phyloP scores from a whole-genome alignment of 805 yeast genomes.

The Candida sithepensis region DNA sequence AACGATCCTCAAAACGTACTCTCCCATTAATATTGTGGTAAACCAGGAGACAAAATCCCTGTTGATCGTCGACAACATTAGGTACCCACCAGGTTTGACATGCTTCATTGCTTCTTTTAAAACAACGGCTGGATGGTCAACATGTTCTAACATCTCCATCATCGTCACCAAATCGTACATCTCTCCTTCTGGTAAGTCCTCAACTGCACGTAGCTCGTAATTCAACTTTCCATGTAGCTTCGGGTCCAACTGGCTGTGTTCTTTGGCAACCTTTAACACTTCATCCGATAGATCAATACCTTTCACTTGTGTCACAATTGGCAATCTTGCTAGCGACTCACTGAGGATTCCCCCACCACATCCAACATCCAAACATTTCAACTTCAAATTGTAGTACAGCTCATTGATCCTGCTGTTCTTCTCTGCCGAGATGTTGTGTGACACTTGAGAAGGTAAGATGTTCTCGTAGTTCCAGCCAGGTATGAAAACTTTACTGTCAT shows the following conservation, averaged over 20 bases:
- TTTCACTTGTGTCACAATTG: slow-evolving; percentile 55
- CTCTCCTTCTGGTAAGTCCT: slow-evolving; percentile 43
- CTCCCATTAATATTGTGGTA: slow-evolving; percentile 90
- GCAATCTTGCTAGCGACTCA: slow-evolving; percentile 80
- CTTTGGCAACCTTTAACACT: slow-evolving; percentile 73
- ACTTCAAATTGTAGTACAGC: slow-evolving; percentile 33
- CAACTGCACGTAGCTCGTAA: slow-evolving; percentile 63
- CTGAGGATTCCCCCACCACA: slow-evolving; percentile 97
- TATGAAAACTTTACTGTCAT: slow-evolving; percentile 51
- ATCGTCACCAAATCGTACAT: slow-evolving; percentile 76
- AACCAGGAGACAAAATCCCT: slow-evolving; percentile 84
- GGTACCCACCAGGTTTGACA: slow-evolving; percentile 76
- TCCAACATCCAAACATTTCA: slow-evolving; percentile 79
- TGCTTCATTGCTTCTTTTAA: slow-evolving; percentile 63
- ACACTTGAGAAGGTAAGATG: slow-evolving; percentile 58
- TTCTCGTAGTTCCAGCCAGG: slow-evolving; percentile 71
- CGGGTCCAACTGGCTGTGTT: slow-evolving; percentile 70
- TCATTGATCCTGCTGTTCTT: slow-evolving; percentile 45
- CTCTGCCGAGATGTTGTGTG: slow-evolving; percentile 43
- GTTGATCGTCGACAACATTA: slow-evolving; percentile 89
- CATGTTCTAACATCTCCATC: slow-evolving; percentile 96
- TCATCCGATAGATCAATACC: slow-evolving; percentile 88
- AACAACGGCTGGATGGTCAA: slow-evolving; percentile 75
- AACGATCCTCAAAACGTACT: slow-evolving; percentile 71
- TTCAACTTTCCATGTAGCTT: slow-evolving; percentile 41